These are phyloP conservation scores for Plantago coronopus DNA, from an alignment of 305 asterid genomes.

Conservation along the genomic window DNA sequence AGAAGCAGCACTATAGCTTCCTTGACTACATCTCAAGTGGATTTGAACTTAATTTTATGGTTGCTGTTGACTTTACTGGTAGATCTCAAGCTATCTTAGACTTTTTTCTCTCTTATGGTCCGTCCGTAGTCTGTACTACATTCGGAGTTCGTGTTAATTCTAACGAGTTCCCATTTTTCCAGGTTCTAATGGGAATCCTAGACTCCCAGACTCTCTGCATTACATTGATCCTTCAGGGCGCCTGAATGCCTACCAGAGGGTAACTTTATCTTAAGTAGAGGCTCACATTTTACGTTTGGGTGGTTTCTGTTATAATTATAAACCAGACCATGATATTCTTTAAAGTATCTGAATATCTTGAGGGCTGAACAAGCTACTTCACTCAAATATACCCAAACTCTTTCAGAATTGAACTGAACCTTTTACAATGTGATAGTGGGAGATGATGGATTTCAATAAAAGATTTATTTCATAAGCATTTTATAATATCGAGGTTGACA, in stretches of 20 bases:
- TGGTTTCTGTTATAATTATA: not conserved
- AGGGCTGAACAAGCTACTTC: not conserved
- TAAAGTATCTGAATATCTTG: not conserved
- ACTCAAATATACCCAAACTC: not conserved
- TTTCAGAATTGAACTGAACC: not conserved
- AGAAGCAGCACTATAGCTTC: conserved; percentile 63
- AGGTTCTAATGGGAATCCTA: conserved; percentile 76
- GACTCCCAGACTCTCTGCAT: conserved; percentile 51
- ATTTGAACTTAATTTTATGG: conserved; percentile 81
- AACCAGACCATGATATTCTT: not conserved
- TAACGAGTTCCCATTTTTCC: conserved; percentile 21
- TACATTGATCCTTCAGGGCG: conserved; percentile 64
- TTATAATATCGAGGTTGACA: too few species aligned
- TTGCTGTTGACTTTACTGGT: conserved; percentile 90
- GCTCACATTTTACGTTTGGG: not conserved
- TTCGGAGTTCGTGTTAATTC: conserved; percentile 16
- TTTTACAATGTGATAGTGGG: too few species aligned
- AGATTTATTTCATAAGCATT: too few species aligned
- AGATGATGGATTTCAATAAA: too few species aligned
- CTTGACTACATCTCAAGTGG: conserved; percentile 83
- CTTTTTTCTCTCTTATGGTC: not conserved
- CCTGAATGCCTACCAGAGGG: conserved; percentile 76
- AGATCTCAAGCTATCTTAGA: conserved; percentile 3
- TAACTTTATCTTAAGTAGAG: conserved; percentile 18
- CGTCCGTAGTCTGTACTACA: not conserved